Base-by-base conservation (phyloP, 169 alveolate genomes). In the Perkinsus marinus region DNA sequence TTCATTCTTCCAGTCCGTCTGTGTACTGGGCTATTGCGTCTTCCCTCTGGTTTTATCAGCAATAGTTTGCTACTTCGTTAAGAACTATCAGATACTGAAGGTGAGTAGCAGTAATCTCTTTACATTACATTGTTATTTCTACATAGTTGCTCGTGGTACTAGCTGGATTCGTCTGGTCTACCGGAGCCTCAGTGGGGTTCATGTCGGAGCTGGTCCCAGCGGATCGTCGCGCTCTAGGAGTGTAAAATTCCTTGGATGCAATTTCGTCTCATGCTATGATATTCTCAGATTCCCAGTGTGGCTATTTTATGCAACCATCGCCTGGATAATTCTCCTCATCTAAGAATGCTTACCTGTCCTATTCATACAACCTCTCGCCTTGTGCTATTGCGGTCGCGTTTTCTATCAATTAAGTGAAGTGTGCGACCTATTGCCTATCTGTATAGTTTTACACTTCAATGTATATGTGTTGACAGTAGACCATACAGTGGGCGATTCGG, bases 11-110 rank as follows among this genome's bases (percentile, higher is more conserved):
- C 93, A 92, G 92, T 39, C 89, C 39, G 93, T 92, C 34, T 92
- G 93, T 69, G 93, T 92, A 39, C 93, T 92, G 36, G 93, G 93
- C n/a, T 92, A 92, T 90, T 92, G 93, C 90, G 69, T 92, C 22
- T 92, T 89, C 39, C 93, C 93, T 26, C 92, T 92, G 26, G 92
- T 43, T 92, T 30, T 92, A 19, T 91, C 93, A 2, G 93, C 93
- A 0, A 5, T 92, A 37, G 43, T 69, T 37, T 89, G 79, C 39
- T 43, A 38, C 39, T 22, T 90, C 2, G 69, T 90, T 0, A 39
- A 57, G 34, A 26, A 36, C 39, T 90, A 39, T 36, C 43, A 37
- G 91, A 39, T 90, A 43, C 36, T 90, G 68, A 90, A 90, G 91
- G 91, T 90, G 39, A 0, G 36, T 9, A 47, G 39, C 26, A 10